phyloP scores from a whole-genome alignment of 2,329 filamentous ascomycete species.

The Gyromitra esculenta region DNA sequence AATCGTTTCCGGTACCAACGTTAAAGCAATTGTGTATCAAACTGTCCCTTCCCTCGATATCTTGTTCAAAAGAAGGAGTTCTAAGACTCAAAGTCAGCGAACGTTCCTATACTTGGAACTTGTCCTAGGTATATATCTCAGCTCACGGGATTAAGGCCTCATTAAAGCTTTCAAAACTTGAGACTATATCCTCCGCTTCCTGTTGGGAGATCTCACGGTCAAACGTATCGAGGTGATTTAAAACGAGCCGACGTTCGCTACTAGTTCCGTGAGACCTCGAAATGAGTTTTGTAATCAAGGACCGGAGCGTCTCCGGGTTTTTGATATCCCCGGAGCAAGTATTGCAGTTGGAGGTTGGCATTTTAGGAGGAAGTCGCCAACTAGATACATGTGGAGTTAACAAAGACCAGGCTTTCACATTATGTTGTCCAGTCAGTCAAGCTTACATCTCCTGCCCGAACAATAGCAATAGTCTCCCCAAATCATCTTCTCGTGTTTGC shows the following conservation, averaged over 20 bases:
- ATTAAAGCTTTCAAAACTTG: no score
- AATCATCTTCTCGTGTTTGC: background rate
- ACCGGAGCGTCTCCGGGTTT: background rate
- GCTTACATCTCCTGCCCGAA: background rate
- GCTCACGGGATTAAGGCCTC: no score
- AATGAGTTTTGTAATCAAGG: background rate
- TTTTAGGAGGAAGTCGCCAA: background rate
- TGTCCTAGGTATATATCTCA: background rate
- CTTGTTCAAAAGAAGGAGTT: background rate
- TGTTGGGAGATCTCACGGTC: no score
- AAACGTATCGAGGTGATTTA: background rate
- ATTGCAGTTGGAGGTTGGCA: background rate
- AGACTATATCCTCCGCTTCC: no score
- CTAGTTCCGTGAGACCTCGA: background rate
- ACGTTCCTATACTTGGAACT: no score
- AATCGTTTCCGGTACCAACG: background rate
- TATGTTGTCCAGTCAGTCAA: background rate
- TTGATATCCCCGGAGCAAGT: background rate
- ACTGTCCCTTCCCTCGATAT: background rate
- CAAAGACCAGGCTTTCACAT: background rate
- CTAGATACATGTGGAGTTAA: background rate
- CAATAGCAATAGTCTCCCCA: no score
- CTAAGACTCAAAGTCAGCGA: background rate
- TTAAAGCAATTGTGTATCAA: background rate
- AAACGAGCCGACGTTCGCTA: background rate